A percentile compares a stretch with the other conserved stretches of the same genome.
These are phyloP conservation scores for Barnettozyma sucrosica DNA, from an alignment of 805 yeast species.

Conservation along the genomic window DNA sequence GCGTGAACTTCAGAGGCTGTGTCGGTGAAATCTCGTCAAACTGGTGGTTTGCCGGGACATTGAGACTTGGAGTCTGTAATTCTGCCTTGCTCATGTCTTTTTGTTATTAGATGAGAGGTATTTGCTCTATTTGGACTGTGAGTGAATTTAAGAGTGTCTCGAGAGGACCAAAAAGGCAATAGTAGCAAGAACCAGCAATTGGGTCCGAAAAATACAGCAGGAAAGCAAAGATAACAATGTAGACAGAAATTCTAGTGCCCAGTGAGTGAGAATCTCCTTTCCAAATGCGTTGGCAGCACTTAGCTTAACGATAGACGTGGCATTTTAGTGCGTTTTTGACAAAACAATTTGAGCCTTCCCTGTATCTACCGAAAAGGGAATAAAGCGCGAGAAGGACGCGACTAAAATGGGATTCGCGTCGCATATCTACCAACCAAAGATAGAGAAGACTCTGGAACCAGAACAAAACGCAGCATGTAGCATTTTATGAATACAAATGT, in stretches of 20 bases:
- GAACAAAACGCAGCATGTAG: too few relatives aligned
- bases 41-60: background rate
- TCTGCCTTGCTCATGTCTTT: conserved; percentile 2
- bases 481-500: background rate
- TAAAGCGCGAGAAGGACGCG: background rate
- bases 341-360: background rate
- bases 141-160: background rate
- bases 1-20: conserved; percentile 20
- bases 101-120: background rate
- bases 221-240: background rate
- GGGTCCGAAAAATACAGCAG: background rate
- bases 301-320: background rate
- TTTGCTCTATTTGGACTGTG: background rate
- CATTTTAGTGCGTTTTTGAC: background rate
- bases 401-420: background rate
- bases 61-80: conserved; percentile 9
- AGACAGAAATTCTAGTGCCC: background rate
- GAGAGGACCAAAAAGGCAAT: too few relatives aligned
- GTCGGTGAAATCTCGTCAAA: conserved; percentile 23
- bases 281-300: background rate
- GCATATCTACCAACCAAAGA: too few relatives aligned
- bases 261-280: background rate
- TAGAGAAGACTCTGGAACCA: too few relatives aligned
- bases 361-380: background rate
- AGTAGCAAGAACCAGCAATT: too few relatives aligned